Evolutionary conservation across 805 yeast genomes (phyloP).

Genomic region (Suhomyces sp.): DNA sequence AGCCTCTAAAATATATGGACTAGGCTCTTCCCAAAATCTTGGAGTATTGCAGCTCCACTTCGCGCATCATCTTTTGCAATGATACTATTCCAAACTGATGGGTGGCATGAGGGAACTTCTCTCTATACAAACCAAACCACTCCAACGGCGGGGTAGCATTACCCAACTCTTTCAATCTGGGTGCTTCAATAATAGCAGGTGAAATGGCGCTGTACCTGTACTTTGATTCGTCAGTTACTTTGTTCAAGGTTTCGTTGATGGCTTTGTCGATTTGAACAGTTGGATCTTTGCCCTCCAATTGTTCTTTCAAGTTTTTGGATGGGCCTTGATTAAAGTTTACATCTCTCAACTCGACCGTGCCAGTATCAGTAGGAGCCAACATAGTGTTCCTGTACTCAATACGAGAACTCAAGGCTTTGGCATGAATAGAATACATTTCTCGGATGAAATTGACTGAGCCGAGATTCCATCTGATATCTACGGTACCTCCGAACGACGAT

Average conservation of each 20-base stretch:
- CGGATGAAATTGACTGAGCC: conserved; percentile 88
- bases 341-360: conserved; percentile 28
- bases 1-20: neutral
- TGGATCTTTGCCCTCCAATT: conserved; percentile 16
- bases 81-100: conserved; percentile 76
- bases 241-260: conserved; percentile 34
- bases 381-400: conserved; percentile 34
- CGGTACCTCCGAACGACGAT: conserved; percentile 82
- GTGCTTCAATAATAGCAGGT: conserved; percentile 83
- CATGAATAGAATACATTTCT: conserved; percentile 90
- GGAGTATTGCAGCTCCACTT: conserved; percentile 57
- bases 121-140: conserved; percentile 94
- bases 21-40: conserved; percentile 46
- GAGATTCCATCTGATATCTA: conserved; percentile 89
- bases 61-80: conserved; percentile 68
- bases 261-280: conserved; percentile 33
- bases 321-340: conserved; percentile 10
- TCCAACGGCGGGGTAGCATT: conserved; percentile 97
- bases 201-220: conserved; percentile 62
- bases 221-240: conserved; percentile 35
- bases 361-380: neutral
- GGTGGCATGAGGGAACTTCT: conserved; percentile 79
- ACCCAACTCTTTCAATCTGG: conserved; percentile 86
- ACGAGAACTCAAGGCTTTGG: conserved; percentile 66
- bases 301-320: conserved; percentile 13